These are phyloP conservation scores for Davidsoniella virescens DNA, from an alignment of 2,329 filamentous ascomycete genomes.

Conservation along the genomic window DNA sequence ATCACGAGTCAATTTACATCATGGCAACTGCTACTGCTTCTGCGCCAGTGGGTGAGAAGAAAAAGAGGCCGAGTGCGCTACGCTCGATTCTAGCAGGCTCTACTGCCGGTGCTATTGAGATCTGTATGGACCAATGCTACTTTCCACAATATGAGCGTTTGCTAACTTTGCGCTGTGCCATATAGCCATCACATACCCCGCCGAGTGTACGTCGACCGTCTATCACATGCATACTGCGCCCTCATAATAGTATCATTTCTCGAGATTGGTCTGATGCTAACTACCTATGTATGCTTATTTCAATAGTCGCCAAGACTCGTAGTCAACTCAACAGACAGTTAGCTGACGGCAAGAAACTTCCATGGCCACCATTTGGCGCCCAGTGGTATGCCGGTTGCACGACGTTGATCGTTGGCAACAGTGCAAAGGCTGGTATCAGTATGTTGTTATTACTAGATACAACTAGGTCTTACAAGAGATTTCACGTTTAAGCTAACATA, in stretches of 20 bases:
- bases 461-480: not conserved
- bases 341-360: slow-evolving; percentile 68
- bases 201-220: slow-evolving; percentile 51
- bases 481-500: not conserved
- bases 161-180: slow-evolving; percentile 1
- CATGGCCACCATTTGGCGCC: slow-evolving; percentile 81
- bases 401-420: slow-evolving; percentile 91
- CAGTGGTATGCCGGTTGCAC: slow-evolving; percentile 99
- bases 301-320: slow-evolving; percentile 75
- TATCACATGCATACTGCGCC: slow-evolving; percentile 2
- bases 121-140: slow-evolving; percentile 35
- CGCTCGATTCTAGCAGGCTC: slow-evolving; percentile 86
- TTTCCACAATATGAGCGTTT: not conserved
- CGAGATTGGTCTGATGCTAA: slow-evolving; percentile 5
- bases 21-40: not conserved
- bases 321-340: slow-evolving; percentile 82
- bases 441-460: slow-evolving; percentile 22
- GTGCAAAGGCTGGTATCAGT: slow-evolving; percentile 89
- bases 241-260: slow-evolving; percentile 1
- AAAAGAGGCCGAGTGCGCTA: slow-evolving; percentile 53
- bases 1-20: not conserved
- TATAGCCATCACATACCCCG: slow-evolving; percentile 73
- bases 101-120: slow-evolving; percentile 88
- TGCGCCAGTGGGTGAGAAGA: not conserved
- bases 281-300: slow-evolving; percentile 1